Percentiles rank a stretch among this genome's conserved stretches.
Evolutionary conservation across 228 moss, liverwort and hornwort genomes (phyloP).

Genomic region (Sphagnum fallax): DNA sequence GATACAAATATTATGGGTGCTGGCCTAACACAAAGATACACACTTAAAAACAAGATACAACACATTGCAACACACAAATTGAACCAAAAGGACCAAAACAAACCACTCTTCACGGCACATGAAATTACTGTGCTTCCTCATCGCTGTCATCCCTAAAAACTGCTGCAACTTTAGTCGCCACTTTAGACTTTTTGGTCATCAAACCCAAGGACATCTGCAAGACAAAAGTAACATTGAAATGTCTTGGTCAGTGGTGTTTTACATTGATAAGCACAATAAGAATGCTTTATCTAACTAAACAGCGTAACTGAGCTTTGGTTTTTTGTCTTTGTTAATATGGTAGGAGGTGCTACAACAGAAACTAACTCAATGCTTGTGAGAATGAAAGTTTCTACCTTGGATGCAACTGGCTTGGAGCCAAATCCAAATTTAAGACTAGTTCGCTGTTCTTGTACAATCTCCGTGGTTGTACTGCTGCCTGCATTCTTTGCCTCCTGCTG

Average conservation of each 20-base stretch:
- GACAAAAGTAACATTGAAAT: constrained; percentile 4
- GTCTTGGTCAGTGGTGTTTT: neutral
- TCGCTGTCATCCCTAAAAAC: constrained; percentile 69
- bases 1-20: no score
- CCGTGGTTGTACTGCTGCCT: constrained; percentile 30
- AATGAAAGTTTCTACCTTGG: constrained; percentile 41
- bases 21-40: no score
- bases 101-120: no score
- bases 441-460: constrained; percentile 65
- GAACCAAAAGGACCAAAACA: no score
- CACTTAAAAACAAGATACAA: no score
- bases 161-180: constrained; percentile 51
- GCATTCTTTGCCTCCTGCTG: constrained; percentile 50
- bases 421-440: constrained; percentile 81
- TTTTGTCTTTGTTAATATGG: neutral
- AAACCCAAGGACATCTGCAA: constrained; percentile 68
- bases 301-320: neutral
- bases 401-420: constrained; percentile 60
- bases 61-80: no score
- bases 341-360: neutral
- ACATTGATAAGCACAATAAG: neutral
- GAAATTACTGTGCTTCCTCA: constrained; percentile 26
- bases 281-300: neutral
- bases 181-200: constrained; percentile 63
- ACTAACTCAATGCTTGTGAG: neutral